Percentiles rank a stretch among this genome's conserved stretches.
phyloP scores from a whole-genome alignment of 495 filamentous ascomycete species.

The Penicillium malachiteum region DNA sequence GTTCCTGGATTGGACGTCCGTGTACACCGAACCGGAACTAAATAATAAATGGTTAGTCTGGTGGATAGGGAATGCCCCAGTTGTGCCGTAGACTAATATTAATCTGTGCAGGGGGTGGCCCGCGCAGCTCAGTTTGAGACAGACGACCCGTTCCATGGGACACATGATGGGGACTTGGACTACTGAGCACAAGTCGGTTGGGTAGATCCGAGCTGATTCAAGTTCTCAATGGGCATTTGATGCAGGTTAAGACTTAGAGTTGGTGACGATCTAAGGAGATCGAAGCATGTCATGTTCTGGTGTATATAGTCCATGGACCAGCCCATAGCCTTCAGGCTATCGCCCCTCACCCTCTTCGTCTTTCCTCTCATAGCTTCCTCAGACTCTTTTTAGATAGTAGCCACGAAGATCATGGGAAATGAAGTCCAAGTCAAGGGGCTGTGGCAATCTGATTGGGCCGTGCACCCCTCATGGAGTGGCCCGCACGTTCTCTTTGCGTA shows the following conservation, averaged over 20 bases:
- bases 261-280: too few species aligned
- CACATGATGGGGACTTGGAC: neutral
- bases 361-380: too few species aligned
- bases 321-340: too few species aligned
- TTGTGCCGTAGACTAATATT: neutral
- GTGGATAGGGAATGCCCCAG: neutral
- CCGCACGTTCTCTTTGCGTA: slow-evolving; percentile 15
- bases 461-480: slow-evolving; percentile 12
- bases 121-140: slow-evolving; percentile 13
- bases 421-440: neutral
- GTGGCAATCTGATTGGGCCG: slow-evolving; percentile 14
- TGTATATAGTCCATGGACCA: too few species aligned
- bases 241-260: too few species aligned
- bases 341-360: too few species aligned
- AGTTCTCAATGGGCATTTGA: too few species aligned
- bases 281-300: too few species aligned
- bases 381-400: too few species aligned
- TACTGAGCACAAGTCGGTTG: neutral
- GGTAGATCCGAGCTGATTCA: neutral
- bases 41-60: neutral
- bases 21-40: too few species aligned
- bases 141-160: slow-evolving; percentile 15
- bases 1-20: too few species aligned
- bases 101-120: neutral
- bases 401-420: too few species aligned